phyloP scores from a whole-genome alignment of 805 yeast genomes.

The Ogataea populi-albae region DNA sequence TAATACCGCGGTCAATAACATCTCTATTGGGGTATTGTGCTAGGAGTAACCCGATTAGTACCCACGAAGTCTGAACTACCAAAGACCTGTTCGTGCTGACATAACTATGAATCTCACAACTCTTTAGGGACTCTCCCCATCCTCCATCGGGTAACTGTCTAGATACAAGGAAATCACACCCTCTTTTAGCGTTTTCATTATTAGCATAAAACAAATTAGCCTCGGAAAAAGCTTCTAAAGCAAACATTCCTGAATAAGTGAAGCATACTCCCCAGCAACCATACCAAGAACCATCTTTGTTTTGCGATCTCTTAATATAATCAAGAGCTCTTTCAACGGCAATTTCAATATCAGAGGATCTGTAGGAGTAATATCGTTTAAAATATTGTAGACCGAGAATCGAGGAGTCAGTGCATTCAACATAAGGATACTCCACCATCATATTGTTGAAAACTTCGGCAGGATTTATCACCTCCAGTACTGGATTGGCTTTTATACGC shows the following conservation, averaged over 20 bases:
- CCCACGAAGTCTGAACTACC: conserved; percentile 94
- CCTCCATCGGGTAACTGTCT: conserved; percentile 90
- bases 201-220: conserved; percentile 63
- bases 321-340: conserved; percentile 73
- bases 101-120: conserved; percentile 77
- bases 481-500: conserved; percentile 72
- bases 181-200: conserved; percentile 59
- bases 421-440: conserved; percentile 98
- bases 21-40: conserved; percentile 74
- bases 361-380: conserved; percentile 61
- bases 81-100: conserved; percentile 58
- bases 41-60: conserved; percentile 70
- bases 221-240: conserved; percentile 82
- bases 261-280: conserved; percentile 98
- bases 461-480: conserved; percentile 79
- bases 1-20: conserved; percentile 62
- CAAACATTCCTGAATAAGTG: conserved; percentile 97
- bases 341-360: conserved; percentile 57
- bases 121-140: conserved; percentile 94
- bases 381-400: conserved; percentile 86
- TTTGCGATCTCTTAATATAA: conserved; percentile 69
- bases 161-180: conserved; percentile 78
- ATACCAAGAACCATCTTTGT: conserved; percentile 90
- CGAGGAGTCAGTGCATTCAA: conserved; percentile 95
- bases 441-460: conserved; percentile 98